Conservation (phyloP, 768 basidiomycete genomes). For the Pisolithus microcarpus region DNA sequence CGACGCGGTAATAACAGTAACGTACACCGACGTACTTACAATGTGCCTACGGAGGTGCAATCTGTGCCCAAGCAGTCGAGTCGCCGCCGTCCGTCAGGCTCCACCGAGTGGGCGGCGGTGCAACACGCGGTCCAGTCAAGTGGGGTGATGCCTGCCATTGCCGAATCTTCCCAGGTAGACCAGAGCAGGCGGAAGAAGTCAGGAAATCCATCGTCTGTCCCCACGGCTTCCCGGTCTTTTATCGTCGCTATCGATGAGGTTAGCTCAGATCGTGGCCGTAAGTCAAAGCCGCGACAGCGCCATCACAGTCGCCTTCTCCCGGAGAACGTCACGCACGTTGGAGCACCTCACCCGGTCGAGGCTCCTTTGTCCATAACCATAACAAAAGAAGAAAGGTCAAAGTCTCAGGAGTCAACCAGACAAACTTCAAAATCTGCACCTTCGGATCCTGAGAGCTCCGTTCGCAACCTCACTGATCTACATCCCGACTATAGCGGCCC, state of each 20-base stretch:
- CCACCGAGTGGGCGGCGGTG: conserved; percentile 22
- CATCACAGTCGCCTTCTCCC: conserved; percentile 16
- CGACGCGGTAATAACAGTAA: conserved; percentile 18
- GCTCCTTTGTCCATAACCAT: neutral
- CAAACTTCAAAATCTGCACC: conserved; percentile 16
- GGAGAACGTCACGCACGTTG: conserved; percentile 13
- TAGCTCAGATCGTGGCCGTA: conserved; percentile 26
- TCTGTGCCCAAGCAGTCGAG: conserved; percentile 2
- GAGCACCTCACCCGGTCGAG: conserved; percentile 8
- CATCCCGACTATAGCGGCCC: conserved; percentile 26
- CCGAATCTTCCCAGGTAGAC: conserved; percentile 17
- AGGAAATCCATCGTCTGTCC: conserved; percentile 7
- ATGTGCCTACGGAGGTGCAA: neutral
- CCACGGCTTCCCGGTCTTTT: conserved; percentile 19
- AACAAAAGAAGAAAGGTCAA: conserved; percentile 28
- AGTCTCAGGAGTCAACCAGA: conserved; percentile 27
- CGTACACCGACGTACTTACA: conserved; percentile 15
- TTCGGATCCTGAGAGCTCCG: conserved; percentile 25
- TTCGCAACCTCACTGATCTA: conserved; percentile 8
- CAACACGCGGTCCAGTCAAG: conserved; percentile 12
- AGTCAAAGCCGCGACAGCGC: conserved; percentile 23
- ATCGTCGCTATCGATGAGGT: conserved; percentile 22
- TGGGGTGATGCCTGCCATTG: conserved; percentile 8
- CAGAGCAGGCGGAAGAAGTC: conserved; percentile 27
- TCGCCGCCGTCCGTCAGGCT: conserved; percentile 29